Evolutionary conservation across 2,329 filamentous ascomycete genomes (phyloP).

Genomic region (Verticillium albo-atrum): DNA sequence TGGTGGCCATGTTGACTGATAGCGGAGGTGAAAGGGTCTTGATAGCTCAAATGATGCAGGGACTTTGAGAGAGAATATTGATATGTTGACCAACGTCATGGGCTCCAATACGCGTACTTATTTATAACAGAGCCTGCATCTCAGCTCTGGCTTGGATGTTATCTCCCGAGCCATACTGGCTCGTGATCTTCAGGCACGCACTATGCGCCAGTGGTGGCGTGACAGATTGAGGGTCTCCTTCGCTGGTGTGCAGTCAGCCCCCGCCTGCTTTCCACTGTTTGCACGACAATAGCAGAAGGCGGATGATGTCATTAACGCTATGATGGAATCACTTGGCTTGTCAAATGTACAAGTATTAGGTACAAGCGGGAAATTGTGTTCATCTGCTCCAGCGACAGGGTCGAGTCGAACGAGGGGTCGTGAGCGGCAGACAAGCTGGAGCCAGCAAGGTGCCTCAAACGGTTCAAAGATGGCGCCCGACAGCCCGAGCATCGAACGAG

Average conservation of each 20-base stretch:
- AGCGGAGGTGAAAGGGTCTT: not conserved
- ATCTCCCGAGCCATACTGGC: not conserved
- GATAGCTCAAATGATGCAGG: too few relatives aligned
- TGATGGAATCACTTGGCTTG: not conserved
- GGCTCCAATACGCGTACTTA: too few relatives aligned
- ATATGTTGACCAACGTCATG: too few relatives aligned
- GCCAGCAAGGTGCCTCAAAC: too few relatives aligned
- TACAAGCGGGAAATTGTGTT: not conserved
- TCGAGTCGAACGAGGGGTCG: not conserved
- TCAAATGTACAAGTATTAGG: not conserved
- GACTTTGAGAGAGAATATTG: too few relatives aligned
- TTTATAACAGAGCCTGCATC: not conserved
- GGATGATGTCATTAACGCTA: not conserved
- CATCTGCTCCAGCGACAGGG: not conserved
- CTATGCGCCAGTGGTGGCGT: not conserved
- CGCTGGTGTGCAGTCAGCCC: too few relatives aligned
- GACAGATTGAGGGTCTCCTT: not conserved
- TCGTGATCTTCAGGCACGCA: not conserved
- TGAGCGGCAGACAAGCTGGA: too few relatives aligned
- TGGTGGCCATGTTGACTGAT: not conserved
- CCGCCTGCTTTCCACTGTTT: too few relatives aligned
- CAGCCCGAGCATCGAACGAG: not conserved
- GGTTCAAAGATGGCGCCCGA: not conserved
- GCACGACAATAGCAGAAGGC: too few relatives aligned
- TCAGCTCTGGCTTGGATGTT: not conserved